Conservation (phyloP, 2,329 filamentous ascomycete species). For the Microcyclospora tardicrescens region DNA sequence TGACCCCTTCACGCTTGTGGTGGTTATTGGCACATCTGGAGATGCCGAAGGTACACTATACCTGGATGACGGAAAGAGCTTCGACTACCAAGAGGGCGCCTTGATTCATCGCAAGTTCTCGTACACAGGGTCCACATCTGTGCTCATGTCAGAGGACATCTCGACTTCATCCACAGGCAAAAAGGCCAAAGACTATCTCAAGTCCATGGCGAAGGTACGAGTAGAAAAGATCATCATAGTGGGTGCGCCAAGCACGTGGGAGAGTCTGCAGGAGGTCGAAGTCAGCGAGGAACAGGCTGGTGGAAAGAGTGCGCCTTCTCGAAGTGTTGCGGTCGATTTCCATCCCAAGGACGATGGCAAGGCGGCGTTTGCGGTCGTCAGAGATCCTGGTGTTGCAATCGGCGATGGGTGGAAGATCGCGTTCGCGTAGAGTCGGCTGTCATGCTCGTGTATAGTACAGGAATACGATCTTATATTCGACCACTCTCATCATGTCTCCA, state of each 20-base stretch:
- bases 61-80: conserved; percentile 85
- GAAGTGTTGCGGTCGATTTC: conserved; percentile 48
- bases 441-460: too few relatives aligned
- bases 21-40: conserved; percentile 55
- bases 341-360: conserved; percentile 38
- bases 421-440: conserved; percentile 25
- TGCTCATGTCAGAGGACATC: conserved; percentile 58
- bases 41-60: conserved; percentile 76
- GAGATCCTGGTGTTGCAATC: conserved; percentile 49
- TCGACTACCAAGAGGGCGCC: conserved; percentile 71
- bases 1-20: conserved; percentile 86
- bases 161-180: conserved; percentile 37
- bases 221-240: conserved; percentile 79
- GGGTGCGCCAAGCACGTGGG: conserved; percentile 63
- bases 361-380: conserved; percentile 51
- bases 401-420: conserved; percentile 51
- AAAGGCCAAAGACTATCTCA: conserved; percentile 60
- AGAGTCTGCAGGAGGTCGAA: conserved; percentile 47
- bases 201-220: conserved; percentile 62
- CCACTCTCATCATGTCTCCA: too few relatives aligned
- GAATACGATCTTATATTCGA: too few relatives aligned
- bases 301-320: conserved; percentile 28
- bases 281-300: conserved; percentile 46
- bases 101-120: conserved; percentile 77
- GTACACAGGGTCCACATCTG: conserved; percentile 42